phyloP scores from a whole-genome alignment of 805 yeast species.

The Candida hungchunana region DNA sequence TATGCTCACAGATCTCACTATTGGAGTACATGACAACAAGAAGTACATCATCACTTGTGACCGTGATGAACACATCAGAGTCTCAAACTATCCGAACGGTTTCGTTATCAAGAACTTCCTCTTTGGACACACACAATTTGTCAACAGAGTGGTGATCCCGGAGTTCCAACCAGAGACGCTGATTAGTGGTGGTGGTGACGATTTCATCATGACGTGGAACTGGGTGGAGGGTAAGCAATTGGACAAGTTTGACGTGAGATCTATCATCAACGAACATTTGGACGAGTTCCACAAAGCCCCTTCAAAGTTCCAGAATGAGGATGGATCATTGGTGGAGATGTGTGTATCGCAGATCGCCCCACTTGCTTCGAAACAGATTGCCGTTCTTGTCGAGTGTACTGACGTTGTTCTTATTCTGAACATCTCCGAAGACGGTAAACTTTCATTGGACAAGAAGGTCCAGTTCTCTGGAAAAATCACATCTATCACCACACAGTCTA shows the following conservation, averaged over 20 bases:
- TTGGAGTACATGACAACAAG: slow-evolving; percentile 40
- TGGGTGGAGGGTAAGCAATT: slow-evolving; percentile 54
- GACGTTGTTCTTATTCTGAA: slow-evolving; percentile 35
- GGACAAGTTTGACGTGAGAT: slow-evolving; percentile 45
- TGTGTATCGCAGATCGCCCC: slow-evolving; percentile 45
- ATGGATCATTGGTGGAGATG: slow-evolving; percentile 43
- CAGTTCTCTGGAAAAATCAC: slow-evolving; percentile 30
- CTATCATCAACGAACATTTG: slow-evolving; percentile 39
- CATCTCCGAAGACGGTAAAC: slow-evolving; percentile 20
- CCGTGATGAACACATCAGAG: slow-evolving; percentile 92
- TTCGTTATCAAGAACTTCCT: slow-evolving; percentile 77
- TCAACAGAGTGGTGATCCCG: slow-evolving; percentile 61
- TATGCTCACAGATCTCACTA: slow-evolving; percentile 77
- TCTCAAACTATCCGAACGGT: slow-evolving; percentile 74
- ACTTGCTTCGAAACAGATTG: slow-evolving; percentile 29
- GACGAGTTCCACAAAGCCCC: slow-evolving; percentile 61
- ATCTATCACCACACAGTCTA: slow-evolving; percentile 30
- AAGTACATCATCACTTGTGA: slow-evolving; percentile 72
- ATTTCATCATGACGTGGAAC: slow-evolving; percentile 67
- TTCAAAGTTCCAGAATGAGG: slow-evolving; percentile 54
- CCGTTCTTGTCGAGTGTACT: slow-evolving; percentile 51
- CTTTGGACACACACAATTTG: slow-evolving; percentile 83
- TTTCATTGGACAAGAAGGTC: slow-evolving; percentile 25
- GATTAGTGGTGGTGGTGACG: slow-evolving; percentile 92
- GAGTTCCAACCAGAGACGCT: slow-evolving; percentile 46